Percentiles rank a stretch among this genome's conserved stretches.
These are phyloP conservation scores for Colletotrichum melonis DNA, from an alignment of 2,329 filamentous ascomycete species.

Conservation along the genomic window DNA sequence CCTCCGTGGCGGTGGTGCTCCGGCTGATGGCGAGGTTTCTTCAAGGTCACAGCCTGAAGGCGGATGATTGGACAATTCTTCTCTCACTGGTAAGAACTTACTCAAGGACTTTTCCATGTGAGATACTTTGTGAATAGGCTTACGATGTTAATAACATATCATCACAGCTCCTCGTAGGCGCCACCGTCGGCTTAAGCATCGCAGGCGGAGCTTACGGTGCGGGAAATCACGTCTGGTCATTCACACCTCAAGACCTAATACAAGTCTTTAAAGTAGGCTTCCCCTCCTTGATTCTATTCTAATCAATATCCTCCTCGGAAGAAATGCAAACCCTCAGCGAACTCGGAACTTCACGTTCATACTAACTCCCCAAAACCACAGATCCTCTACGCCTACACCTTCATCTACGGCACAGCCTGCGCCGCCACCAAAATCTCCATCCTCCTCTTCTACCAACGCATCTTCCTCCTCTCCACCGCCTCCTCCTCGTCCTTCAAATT, in stretches of 20 bases:
- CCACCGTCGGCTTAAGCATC: constrained; percentile 25
- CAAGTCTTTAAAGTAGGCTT: constrained; percentile 8
- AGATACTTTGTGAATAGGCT: too few relatives aligned
- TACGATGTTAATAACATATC: too few relatives aligned
- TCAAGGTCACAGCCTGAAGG: constrained; percentile 6
- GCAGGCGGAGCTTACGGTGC: constrained; percentile 7
- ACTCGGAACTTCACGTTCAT: too few relatives aligned
- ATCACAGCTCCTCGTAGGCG: constrained; percentile 8
- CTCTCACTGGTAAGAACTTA: background rate
- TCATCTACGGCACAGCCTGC: constrained; percentile 32
- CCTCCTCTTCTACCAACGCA: constrained; percentile 35
- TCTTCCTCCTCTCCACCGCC: constrained; percentile 16
- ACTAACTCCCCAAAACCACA: background rate
- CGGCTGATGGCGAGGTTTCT: constrained; percentile 14
- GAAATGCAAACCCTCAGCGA: too few relatives aligned
- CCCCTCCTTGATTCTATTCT: too few relatives aligned
- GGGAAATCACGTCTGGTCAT: constrained; percentile 25
- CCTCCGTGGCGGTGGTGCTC: constrained; percentile 9
- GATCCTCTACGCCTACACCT: constrained; percentile 35
- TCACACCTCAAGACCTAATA: background rate
- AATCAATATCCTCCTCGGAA: too few relatives aligned
- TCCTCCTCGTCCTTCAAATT: background rate
- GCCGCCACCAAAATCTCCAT: constrained; percentile 36
- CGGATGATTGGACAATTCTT: constrained; percentile 26
- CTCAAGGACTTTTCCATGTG: too few relatives aligned